Conservation (phyloP, 2,329 filamentous ascomycete species). For the Chaetothyriales sp. region DNA sequence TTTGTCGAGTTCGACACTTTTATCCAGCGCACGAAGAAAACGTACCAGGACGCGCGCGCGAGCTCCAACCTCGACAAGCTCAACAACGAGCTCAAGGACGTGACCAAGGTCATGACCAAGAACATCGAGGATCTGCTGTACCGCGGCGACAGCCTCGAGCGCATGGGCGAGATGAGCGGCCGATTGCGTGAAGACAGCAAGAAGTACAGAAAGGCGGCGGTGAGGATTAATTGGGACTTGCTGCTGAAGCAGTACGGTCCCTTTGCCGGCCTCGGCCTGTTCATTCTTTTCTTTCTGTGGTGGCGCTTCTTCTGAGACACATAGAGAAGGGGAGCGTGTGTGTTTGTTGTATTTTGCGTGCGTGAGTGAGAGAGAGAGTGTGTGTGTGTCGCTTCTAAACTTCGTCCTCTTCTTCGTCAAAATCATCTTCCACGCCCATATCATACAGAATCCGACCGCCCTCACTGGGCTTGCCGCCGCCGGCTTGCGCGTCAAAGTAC, state of each 20-base stretch:
- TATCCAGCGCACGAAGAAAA: conserved; percentile 81
- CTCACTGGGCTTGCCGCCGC: conserved; percentile 52
- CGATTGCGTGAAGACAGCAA: conserved; percentile 80
- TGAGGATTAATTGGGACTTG: conserved; percentile 95
- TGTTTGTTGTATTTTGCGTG: background rate
- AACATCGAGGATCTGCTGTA: conserved; percentile 98
- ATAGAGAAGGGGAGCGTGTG: background rate
- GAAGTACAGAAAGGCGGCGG: conserved; percentile 85
- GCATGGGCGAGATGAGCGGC: conserved; percentile 90
- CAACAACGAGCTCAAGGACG: conserved; percentile 93
- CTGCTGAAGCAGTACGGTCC: conserved; percentile 86
- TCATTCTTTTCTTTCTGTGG: conserved; percentile 77
- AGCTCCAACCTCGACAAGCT: conserved; percentile 86
- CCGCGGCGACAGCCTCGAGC: conserved; percentile 80
- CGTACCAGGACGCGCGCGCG: conserved; percentile 84
- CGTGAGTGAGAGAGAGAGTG: background rate
- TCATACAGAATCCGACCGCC: conserved; percentile 92
- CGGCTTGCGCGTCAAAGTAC: conserved; percentile 91
- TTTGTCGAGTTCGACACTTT: conserved; percentile 98
- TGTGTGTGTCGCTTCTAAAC: conserved; percentile 37
- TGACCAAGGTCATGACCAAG: conserved; percentile 99
- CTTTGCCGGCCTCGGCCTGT: conserved; percentile 64
- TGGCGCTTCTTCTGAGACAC: conserved; percentile 73
- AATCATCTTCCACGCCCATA: conserved; percentile 92
- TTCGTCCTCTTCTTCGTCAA: conserved; percentile 92